Percentiles rank a stretch among this genome's conserved stretches.
Evolutionary conservation across 805 yeast genomes (phyloP).

Genomic region (Tetrapisispora phaffii): DNA sequence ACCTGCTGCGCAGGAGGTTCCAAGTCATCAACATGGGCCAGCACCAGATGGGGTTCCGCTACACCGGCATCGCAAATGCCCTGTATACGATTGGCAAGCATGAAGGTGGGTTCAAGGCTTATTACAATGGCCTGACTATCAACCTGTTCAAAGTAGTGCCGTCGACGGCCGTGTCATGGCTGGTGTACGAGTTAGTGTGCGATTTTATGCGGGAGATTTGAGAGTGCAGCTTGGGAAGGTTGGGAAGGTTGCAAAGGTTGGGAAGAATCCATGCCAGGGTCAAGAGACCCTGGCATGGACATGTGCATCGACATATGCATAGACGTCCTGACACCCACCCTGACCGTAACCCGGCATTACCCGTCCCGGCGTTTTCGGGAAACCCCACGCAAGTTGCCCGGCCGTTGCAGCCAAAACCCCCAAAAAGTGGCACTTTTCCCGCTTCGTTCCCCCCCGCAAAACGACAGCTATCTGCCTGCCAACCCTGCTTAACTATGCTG

Average conservation of each 20-base stretch:
- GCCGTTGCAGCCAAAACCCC: too few relatives aligned
- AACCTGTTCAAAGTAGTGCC: constrained; percentile 86
- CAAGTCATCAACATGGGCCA: constrained; percentile 78
- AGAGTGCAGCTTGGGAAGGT: too few relatives aligned
- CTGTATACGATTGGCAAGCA: constrained; percentile 51
- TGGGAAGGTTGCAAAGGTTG: too few relatives aligned
- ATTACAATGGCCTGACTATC: constrained; percentile 67
- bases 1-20: constrained; percentile 75
- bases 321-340: too few relatives aligned
- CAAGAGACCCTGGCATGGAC: too few relatives aligned
- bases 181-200: constrained; percentile 61
- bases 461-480: background rate
- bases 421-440: too few relatives aligned
- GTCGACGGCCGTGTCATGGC: constrained; percentile 93
- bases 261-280: too few relatives aligned
- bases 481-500: constrained; percentile 1
- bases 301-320: too few relatives aligned
- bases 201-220: constrained; percentile 20
- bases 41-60: constrained; percentile 69
- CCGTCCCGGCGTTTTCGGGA: too few relatives aligned
- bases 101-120: constrained; percentile 61
- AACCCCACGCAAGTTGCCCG: too few relatives aligned
- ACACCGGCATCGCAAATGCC: constrained; percentile 69
- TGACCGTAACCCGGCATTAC: too few relatives aligned
- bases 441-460: background rate